phyloP scores from a whole-genome alignment of 306 rosid species.

The Pueraria montana region DNA sequence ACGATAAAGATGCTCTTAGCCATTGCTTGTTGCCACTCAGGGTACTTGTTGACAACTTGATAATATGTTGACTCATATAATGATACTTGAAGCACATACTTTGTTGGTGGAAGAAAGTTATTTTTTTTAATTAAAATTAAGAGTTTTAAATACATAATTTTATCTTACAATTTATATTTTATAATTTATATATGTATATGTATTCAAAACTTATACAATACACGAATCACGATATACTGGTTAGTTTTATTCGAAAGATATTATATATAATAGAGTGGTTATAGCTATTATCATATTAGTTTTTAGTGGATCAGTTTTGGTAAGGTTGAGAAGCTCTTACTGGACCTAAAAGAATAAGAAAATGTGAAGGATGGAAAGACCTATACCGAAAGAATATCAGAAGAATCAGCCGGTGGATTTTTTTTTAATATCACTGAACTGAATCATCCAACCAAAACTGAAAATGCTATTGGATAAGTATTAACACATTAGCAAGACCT shows the following conservation, averaged over 20 bases:
- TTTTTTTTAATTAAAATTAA: too few relatives aligned
- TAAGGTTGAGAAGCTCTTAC: neutral
- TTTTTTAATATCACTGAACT: neutral
- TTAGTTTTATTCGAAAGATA: neutral
- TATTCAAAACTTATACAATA: too few relatives aligned
- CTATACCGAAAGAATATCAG: neutral
- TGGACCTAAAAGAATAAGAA: neutral
- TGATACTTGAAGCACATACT: too few relatives aligned
- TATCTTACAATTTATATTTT: too few relatives aligned
- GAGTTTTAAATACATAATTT: too few relatives aligned
- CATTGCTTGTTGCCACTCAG: too few relatives aligned
- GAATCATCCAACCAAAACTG: neutral
- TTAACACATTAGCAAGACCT: constrained; percentile 4
- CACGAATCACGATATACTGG: neutral
- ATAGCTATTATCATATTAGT: neutral
- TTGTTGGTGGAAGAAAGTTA: too few relatives aligned
- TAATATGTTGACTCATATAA: too few relatives aligned
- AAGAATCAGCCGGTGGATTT: neutral
- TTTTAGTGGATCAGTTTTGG: neutral
- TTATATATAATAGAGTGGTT: neutral
- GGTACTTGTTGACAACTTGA: too few relatives aligned
- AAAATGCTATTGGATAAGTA: constrained; percentile 16
- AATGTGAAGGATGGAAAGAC: neutral
- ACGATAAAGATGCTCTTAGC: too few relatives aligned
- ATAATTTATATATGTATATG: too few relatives aligned